Base-by-base conservation (phyloP, 768 basidiomycete species). In the Termitomyces sp. region DNA sequence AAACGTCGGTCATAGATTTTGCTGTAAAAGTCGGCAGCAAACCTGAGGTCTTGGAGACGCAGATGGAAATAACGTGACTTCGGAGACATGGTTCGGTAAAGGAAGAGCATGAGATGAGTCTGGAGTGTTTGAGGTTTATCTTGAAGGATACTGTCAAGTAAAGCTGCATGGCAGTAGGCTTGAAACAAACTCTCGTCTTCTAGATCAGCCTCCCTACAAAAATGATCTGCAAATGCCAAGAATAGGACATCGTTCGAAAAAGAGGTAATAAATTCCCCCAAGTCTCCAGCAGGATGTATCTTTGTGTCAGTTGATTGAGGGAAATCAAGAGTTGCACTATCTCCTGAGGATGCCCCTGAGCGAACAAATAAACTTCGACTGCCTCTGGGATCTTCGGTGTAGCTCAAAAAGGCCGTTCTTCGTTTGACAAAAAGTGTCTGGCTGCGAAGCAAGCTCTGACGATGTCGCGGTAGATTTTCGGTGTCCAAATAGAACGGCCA, bases 361-460 rank as follows among this genome's bases (percentile, higher is more conserved):
- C 91, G 85, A 10, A 94, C 88, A 62, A 94, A 95, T 11, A 97
- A 77, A 68, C 91, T 93, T 43, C 94, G 82, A 62, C 93, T 95
- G 9, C 96, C 96, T 60, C 91, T 84, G 0, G 97, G 92, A 68
- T 98, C 97, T 60, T 94, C 90, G 5, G 87, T 88, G 65, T 98
- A 99, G 64, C 91, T 91, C 42, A 98, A 76, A 68, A 94, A 95
- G 0, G 94, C 94, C 0, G 94, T 89, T 25, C 92, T 80, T 16
- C 95, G 86, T 68, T 98, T 96, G 56, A 98, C 96, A 59, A 84
- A 94, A 29, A 99, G 76, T 0, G 91, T 96, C 60, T 94, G 89
- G 54, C 80, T 88, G 32, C 76, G 78, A 38, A 96, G 70, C 22
- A 98, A 78, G 6, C 79, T 77, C 43, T 82, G 80, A 46, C 83